These are phyloP conservation scores for Amanita inopinata DNA, from an alignment of 768 basidiomycete genomes.

Conservation along the genomic window DNA sequence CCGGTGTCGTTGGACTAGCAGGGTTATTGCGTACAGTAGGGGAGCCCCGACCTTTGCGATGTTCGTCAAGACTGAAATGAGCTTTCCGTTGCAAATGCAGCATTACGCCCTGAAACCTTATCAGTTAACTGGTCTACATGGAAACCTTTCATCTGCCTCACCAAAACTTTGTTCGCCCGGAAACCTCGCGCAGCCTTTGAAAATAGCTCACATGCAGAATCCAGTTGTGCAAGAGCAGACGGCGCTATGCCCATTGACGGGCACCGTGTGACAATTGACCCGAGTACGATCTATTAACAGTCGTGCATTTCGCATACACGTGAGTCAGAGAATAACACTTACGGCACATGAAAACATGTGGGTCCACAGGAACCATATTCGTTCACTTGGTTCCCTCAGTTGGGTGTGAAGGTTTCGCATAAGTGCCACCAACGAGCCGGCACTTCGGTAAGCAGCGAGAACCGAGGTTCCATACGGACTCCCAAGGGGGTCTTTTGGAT, in stretches of 20 bases:
- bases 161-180: slow-evolving; percentile 55
- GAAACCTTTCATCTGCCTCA: slow-evolving; percentile 22
- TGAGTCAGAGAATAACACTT: slow-evolving; percentile 18
- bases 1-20: slow-evolving; percentile 31
- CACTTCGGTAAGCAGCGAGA: slow-evolving; percentile 65
- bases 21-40: slow-evolving; percentile 29
- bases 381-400: slow-evolving; percentile 50
- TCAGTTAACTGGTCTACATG: slow-evolving; percentile 1
- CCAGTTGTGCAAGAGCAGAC: slow-evolving; percentile 62
- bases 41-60: slow-evolving; percentile 45
- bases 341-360: slow-evolving; percentile 63
- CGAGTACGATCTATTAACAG: slow-evolving; percentile 47
- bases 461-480: slow-evolving; percentile 67
- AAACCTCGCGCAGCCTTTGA: slow-evolving; percentile 60
- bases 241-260: slow-evolving; percentile 73
- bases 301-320: slow-evolving; percentile 8
- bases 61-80: slow-evolving; percentile 54
- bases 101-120: slow-evolving; percentile 52
- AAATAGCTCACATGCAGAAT: slow-evolving; percentile 68
- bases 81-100: slow-evolving; percentile 54
- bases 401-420: slow-evolving; percentile 62
- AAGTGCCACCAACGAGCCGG: slow-evolving; percentile 59
- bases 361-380: slow-evolving; percentile 57
- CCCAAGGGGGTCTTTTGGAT: slow-evolving; percentile 64
- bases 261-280: slow-evolving; percentile 69